Conservation (phyloP, 139 green algal species). For the Parachlorella kessleri region DNA sequence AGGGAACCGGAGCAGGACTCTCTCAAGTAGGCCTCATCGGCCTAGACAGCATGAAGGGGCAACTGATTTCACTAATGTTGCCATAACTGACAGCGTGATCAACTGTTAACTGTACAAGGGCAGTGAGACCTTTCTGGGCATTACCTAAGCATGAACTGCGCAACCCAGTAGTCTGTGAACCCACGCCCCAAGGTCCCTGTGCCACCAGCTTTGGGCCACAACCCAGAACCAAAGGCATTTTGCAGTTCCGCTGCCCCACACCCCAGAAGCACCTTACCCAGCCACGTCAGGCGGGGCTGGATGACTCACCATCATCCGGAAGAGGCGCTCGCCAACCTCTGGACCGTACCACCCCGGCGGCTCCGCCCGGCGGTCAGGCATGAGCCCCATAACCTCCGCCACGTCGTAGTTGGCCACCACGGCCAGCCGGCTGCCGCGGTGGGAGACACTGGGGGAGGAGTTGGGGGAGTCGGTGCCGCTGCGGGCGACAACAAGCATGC, state of each 20-base stretch:
- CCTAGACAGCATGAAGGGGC: too few species aligned
- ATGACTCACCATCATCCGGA: constrained; percentile 14
- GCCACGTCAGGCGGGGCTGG: background rate
- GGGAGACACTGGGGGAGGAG: too few species aligned
- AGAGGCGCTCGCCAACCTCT: constrained; percentile 16
- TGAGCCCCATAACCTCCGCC: constrained; percentile 37
- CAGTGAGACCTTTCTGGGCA: background rate
- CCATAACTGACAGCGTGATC: too few species aligned
- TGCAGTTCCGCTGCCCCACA: background rate
- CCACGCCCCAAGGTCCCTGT: background rate
- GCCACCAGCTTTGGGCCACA: background rate
- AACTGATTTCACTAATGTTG: too few species aligned
- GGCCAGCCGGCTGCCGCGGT: constrained; percentile 12
- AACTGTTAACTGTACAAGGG: too few species aligned
- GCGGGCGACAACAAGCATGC: too few species aligned
- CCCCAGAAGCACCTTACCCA: background rate
- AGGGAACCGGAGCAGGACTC: too few species aligned
- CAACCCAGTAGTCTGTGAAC: background rate
- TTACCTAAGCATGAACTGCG: background rate
- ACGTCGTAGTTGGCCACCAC: constrained; percentile 38
- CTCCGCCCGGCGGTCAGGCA: constrained; percentile 6
- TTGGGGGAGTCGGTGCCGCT: background rate
- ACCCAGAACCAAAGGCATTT: background rate
- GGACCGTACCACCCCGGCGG: constrained; percentile 28
- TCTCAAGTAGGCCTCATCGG: too few species aligned